A percentile compares a stretch with the other conserved stretches of the same genome.
phyloP scores from a whole-genome alignment of 495 filamentous ascomycete genomes.

The Penicillium cosmopolitanum region DNA sequence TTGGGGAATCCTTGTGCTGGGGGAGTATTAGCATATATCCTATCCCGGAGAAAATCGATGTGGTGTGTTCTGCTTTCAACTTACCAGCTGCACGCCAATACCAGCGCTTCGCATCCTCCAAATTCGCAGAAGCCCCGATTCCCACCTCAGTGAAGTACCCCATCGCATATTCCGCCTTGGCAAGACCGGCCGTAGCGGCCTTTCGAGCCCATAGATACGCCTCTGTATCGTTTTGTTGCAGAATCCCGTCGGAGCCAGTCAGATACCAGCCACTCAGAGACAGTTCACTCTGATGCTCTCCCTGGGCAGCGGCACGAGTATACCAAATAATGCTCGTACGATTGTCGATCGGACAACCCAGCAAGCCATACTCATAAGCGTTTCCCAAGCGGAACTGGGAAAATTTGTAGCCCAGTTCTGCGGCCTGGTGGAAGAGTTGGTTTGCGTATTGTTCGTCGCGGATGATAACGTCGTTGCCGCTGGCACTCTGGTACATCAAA shows the following conservation, averaged over 20 bases:
- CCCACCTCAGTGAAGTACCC: conserved; percentile 96
- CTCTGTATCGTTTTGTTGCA: conserved; percentile 92
- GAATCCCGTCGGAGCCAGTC: conserved; percentile 83
- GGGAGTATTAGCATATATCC: background rate
- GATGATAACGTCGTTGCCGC: conserved; percentile 69
- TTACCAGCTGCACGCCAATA: conserved; percentile 97
- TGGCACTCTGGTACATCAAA: conserved; percentile 76
- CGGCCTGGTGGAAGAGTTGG: conserved; percentile 83
- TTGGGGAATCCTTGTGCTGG: conserved; percentile 92
- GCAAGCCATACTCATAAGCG: conserved; percentile 85
- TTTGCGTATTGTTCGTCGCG: conserved; percentile 80
- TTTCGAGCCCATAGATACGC: conserved; percentile 97
- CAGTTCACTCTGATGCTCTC: conserved; percentile 92
- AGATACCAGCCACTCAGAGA: conserved; percentile 96
- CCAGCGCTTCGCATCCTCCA: conserved; percentile 97
- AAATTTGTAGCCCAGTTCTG: conserved; percentile 89
- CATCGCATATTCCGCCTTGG: conserved; percentile 97
- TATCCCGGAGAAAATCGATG: background rate
- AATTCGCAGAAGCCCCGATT: conserved; percentile 80
- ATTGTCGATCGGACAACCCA: conserved; percentile 82
- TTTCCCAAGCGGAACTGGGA: conserved; percentile 88
- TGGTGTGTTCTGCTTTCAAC: conserved; percentile 38
- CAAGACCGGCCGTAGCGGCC: conserved; percentile 79
- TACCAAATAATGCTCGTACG: conserved; percentile 90
- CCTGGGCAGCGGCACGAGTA: conserved; percentile 85